phyloP scores from a whole-genome alignment of 1,139 yeast species.

The Debaryomyces psychrophilus region DNA sequence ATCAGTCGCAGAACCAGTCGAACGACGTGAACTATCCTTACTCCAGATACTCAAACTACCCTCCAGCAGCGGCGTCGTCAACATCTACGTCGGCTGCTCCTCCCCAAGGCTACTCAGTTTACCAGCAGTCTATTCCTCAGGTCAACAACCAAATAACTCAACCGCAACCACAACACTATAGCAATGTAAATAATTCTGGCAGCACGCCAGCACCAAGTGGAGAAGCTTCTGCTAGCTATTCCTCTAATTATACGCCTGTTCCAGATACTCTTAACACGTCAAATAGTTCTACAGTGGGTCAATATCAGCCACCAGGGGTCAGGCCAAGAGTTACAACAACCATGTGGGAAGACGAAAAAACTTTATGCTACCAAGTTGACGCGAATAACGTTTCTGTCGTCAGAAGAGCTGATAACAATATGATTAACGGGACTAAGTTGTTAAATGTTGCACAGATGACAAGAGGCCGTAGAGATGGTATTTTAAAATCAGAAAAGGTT shows the following conservation, averaged over 20 bases:
- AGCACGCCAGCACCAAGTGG: conserved; percentile 8
- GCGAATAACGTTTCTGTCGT: conserved; percentile 91
- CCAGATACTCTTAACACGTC: conserved; percentile 28
- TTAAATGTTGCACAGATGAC: conserved; percentile 61
- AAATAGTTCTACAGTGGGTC: conserved; percentile 46
- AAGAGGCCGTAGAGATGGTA: conserved; percentile 59
- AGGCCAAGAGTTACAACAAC: conserved; percentile 92
- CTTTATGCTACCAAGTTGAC: conserved; percentile 93
- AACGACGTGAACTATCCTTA: conserved; percentile 10
- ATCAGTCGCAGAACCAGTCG: conserved; percentile 12
- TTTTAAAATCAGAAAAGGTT: conserved; percentile 79
- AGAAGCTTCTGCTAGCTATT: conserved; percentile 6
- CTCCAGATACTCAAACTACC: conserved; percentile 10
- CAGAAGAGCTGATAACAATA: conserved; percentile 87
- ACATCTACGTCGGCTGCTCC: conserved; percentile 13
- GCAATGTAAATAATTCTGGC: conserved; percentile 11
- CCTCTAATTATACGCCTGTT: conserved; percentile 20
- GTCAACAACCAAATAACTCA: conserved; percentile 19
- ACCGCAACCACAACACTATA: conserved; percentile 22
- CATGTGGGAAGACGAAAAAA: conserved; percentile 96
- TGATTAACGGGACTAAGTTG: conserved; percentile 91
- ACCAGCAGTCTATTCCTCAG: conserved; percentile 22
- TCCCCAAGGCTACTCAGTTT: conserved; percentile 15
- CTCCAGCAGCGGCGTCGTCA: conserved; percentile 10
- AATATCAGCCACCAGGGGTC: conserved; percentile 55